Evolutionary conservation across 352 stramenopile species (phyloP), one percentile per base, ranked within the genome.

Genomic region (Lagenidium giganteum): DNA sequence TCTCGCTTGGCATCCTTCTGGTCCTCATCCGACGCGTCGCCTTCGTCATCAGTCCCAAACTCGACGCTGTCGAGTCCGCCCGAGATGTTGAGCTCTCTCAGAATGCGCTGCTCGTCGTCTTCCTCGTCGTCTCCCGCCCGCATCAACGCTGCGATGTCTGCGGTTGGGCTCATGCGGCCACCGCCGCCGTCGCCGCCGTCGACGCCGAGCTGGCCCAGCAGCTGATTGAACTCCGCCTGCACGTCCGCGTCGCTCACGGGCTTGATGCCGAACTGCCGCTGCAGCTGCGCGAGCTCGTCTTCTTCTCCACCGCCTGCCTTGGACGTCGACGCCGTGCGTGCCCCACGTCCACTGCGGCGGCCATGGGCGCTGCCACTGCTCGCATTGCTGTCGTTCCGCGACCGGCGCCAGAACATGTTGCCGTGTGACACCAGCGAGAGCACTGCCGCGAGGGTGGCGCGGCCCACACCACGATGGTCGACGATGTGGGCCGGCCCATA

Each of bases 201-300:
- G n/a, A n/a, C n/a, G n/a, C n/a, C n/a, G n/a, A n/a, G n/a, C n/a
- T n/a, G n/a, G 12, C 60, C 64, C 26, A 90, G 61, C 14, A 92
- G 63, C 54, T 60, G 51, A 38, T 66, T 55, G 20, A 89, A 70
- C 32, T 92, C 80, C 28, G 47, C 59, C 51, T 88, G 58, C 16
- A 92, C 72, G 34, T 92, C 74, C 31, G 67, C 70, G 44, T 89
- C 76, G 17, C 48, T 76, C 37, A 88, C 61, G 24, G 71, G 60
- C 25, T 69, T 75, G 55, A 92, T 89, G 5, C 80, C 76, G 42
- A 92, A 87, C 62, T 89, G 70, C 13, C 70, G 65, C 61, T 90
- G 77, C 28, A 90, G 62, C 57, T 74, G 70, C 3, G 29, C 43
- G 18, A 90, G 45, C 20, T 90, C 71, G 28, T 83, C 64, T 5